Conservation (phyloP, 164 flowering plant genomes). For the Tetrastigma voinierianum region DNA sequence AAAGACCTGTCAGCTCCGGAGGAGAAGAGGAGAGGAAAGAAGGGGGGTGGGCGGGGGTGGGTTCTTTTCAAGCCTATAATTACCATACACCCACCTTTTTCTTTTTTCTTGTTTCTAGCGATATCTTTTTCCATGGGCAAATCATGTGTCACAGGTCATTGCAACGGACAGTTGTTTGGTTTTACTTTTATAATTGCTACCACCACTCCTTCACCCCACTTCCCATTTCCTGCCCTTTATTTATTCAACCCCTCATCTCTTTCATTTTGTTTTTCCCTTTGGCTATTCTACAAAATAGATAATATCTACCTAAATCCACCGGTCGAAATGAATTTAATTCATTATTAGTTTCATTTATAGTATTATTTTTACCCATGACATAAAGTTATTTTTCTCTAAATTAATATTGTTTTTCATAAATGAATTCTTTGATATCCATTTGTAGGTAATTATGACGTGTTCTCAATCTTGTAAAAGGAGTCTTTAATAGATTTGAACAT, state of each 20-base stretch:
- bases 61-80: conserved; percentile 33
- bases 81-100: conserved; percentile 24
- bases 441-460: too few species aligned
- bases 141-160: conserved; percentile 32
- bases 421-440: too few species aligned
- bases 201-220: neutral
- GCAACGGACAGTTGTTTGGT: conserved; percentile 26
- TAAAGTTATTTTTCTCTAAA: too few species aligned
- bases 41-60: neutral
- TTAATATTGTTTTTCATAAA: too few species aligned
- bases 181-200: conserved; percentile 19
- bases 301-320: too few species aligned
- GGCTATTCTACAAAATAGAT: too few species aligned
- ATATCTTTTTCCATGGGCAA: conserved; percentile 30
- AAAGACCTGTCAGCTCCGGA: conserved; percentile 18
- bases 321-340: too few species aligned
- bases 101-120: conserved; percentile 26
- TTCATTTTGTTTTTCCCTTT: too few species aligned
- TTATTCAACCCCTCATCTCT: neutral
- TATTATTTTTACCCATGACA: too few species aligned
- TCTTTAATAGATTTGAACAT: too few species aligned
- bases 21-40: conserved; percentile 20
- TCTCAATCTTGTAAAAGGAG: too few species aligned
- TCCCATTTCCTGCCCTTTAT: neutral
- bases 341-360: too few species aligned